These are phyloP conservation scores for Anisogramma anomala DNA, from an alignment of 2,329 filamentous ascomycete genomes.

Conservation along the genomic window DNA sequence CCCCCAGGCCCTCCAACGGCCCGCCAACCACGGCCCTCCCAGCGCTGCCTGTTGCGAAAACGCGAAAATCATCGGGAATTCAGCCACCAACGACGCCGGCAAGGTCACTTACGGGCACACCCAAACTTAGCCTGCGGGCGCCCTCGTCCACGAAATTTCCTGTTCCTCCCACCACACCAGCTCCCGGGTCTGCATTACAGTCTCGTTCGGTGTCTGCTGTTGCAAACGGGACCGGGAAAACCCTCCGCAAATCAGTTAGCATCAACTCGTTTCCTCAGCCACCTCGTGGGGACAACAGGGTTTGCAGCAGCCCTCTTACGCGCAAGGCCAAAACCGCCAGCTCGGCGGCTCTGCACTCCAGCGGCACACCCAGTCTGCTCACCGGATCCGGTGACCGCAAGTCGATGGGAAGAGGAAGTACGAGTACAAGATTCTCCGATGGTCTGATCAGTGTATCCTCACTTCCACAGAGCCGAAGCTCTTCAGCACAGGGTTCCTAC, in stretches of 20 bases:
- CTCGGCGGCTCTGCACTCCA: constrained; percentile 39
- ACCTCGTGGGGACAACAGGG: constrained; percentile 53
- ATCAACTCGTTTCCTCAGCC: constrained; percentile 91
- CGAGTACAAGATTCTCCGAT: constrained; percentile 58
- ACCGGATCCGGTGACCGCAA: constrained; percentile 71
- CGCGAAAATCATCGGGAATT: constrained; percentile 42
- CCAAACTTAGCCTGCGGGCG: constrained; percentile 46
- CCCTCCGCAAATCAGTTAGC: constrained; percentile 77
- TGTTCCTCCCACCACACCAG: constrained; percentile 34
- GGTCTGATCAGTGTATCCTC: constrained; percentile 68
- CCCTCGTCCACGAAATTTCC: constrained; percentile 48
- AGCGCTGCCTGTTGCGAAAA: constrained; percentile 61
- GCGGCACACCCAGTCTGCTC: constrained; percentile 57
- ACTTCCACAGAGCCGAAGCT: constrained; percentile 78
- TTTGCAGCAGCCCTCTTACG: constrained; percentile 47
- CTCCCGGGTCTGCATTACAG: constrained; percentile 41
- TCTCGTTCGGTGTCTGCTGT: constrained; percentile 40
- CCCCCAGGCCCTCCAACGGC: constrained; percentile 54
- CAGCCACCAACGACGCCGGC: constrained; percentile 27
- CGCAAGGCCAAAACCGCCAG: constrained; percentile 47
- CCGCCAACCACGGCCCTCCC: constrained; percentile 64
- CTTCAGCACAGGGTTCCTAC: constrained; percentile 85
- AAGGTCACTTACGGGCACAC: constrained; percentile 34
- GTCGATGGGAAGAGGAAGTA: constrained; percentile 49
- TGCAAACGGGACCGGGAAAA: constrained; percentile 47